Evolutionary conservation across 208 protist species (phyloP).

Genomic region (Leishmania martiniquensis): DNA sequence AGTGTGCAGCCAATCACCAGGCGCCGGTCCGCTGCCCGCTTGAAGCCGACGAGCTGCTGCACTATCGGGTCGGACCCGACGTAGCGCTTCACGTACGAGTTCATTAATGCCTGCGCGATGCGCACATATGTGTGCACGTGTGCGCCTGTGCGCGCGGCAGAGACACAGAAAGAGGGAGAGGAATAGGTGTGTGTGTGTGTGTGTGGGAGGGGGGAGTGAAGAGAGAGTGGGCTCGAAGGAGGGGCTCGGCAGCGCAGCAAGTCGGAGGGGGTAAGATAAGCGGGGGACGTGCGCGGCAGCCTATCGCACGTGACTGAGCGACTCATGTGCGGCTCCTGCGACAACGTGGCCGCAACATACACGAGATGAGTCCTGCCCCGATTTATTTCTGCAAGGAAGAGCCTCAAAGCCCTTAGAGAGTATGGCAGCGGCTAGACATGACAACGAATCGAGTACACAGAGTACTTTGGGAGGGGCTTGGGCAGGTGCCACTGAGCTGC

Average conservation of each 20-base stretch:
- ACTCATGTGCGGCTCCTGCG: not conserved
- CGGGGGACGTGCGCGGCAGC: not conserved
- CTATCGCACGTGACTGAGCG: not conserved
- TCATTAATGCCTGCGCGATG: slow-evolving; percentile 37
- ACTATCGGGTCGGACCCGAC: slow-evolving; percentile 40
- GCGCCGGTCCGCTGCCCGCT: slow-evolving; percentile 42
- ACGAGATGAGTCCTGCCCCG: not conserved
- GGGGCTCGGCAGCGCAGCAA: not conserved
- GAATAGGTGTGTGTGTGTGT: no score
- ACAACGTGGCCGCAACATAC: not conserved
- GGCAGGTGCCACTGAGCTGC: not conserved
- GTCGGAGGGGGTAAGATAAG: not conserved
- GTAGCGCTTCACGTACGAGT: slow-evolving; percentile 62
- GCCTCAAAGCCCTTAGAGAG: not conserved
- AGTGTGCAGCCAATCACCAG: slow-evolving; percentile 45
- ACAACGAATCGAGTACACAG: no score
- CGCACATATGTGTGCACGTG: not conserved
- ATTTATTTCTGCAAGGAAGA: no score
- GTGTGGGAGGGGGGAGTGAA: no score
- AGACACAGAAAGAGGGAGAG: not conserved
- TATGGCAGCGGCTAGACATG: not conserved
- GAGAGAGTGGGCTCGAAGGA: not conserved
- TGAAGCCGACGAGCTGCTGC: slow-evolving; percentile 51
- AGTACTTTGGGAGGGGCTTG: no score
- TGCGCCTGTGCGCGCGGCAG: not conserved